A percentile compares a stretch with the other conserved stretches of the same genome.
These are phyloP conservation scores for Ogataea parapolymorpha DNA, from an alignment of 805 yeast genomes.

Conservation along the genomic window DNA sequence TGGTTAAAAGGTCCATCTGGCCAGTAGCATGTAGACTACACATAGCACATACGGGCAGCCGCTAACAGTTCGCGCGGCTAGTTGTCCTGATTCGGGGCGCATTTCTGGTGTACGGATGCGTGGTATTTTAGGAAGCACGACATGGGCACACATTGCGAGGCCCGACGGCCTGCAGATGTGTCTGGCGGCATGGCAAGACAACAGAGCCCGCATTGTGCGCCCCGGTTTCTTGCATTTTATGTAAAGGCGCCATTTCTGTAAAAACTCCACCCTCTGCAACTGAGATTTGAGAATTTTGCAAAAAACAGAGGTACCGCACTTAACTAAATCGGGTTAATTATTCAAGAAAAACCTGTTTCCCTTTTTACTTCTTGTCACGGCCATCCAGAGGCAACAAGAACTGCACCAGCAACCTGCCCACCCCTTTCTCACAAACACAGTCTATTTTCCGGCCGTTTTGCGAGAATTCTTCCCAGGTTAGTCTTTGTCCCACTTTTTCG, in stretches of 20 bases:
- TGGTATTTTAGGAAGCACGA: not conserved
- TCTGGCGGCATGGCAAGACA: not conserved
- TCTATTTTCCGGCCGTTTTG: not conserved
- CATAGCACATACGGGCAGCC: no score
- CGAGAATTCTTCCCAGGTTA: not conserved
- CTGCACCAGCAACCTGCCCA: not conserved
- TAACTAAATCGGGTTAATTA: slow-evolving; percentile 11
- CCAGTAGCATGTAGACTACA: no score
- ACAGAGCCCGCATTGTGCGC: not conserved
- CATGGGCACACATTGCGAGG: not conserved
- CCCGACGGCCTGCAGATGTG: not conserved
- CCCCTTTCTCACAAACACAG: not conserved
- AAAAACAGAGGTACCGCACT: slow-evolving; percentile 11
- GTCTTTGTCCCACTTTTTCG: slow-evolving; percentile 1
- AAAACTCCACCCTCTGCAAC: slow-evolving; percentile 1
- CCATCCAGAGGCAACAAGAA: not conserved
- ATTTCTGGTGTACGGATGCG: slow-evolving; percentile 1
- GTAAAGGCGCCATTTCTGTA: not conserved
- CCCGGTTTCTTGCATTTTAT: not conserved
- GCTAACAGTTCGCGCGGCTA: no score
- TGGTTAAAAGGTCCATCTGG: no score
- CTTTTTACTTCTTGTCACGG: slow-evolving; percentile 1
- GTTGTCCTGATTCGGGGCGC: not conserved
- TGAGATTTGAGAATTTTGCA: slow-evolving; percentile 9
- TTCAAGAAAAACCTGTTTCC: slow-evolving; percentile 1